These are phyloP conservation scores for Auricularia sp. DNA, from an alignment of 768 basidiomycete species.

Conservation along the genomic window DNA sequence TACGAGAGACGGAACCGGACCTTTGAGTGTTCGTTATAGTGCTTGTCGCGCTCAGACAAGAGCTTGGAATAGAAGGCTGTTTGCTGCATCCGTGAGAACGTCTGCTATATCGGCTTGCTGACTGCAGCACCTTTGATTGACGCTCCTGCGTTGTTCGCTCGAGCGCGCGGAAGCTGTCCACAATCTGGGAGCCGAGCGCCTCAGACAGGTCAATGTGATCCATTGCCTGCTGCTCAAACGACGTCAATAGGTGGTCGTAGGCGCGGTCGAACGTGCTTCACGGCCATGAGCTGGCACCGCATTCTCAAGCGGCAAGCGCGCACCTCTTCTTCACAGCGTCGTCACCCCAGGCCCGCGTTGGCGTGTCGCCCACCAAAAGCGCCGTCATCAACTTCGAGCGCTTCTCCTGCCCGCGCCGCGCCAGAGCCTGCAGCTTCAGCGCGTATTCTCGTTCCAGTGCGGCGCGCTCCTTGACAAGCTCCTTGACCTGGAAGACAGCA, in stretches of 20 bases:
- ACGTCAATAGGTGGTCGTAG: conserved; percentile 55
- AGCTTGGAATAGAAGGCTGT: conserved; percentile 60
- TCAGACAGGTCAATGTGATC: conserved; percentile 65
- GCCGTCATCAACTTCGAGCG: conserved; percentile 45
- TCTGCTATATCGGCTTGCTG: background rate
- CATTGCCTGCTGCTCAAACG: conserved; percentile 49
- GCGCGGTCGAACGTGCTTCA: conserved; percentile 63
- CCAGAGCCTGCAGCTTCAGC: conserved; percentile 51
- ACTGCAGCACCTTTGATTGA: conserved; percentile 50
- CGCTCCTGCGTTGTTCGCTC: conserved; percentile 55
- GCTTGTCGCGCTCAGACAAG: conserved; percentile 56
- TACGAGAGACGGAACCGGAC: conserved; percentile 26
- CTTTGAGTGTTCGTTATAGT: conserved; percentile 60
- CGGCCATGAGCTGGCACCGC: conserved; percentile 4
- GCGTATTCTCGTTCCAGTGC: conserved; percentile 74
- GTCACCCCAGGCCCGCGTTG: conserved; percentile 51
- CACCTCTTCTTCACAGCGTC: conserved; percentile 47
- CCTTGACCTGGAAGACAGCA: conserved; percentile 45
- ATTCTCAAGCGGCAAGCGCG: conserved; percentile 4
- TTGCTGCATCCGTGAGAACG: conserved; percentile 34
- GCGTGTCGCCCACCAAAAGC: conserved; percentile 56
- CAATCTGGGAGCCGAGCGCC: conserved; percentile 44
- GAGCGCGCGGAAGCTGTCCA: conserved; percentile 49
- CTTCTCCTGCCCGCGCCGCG: conserved; percentile 61
- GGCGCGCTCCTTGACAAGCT: conserved; percentile 56